Evolutionary conservation across 441 rosid genomes (phyloP), one percentile per base, ranked within the genome.

Genomic region (Lepidium campestre): DNA sequence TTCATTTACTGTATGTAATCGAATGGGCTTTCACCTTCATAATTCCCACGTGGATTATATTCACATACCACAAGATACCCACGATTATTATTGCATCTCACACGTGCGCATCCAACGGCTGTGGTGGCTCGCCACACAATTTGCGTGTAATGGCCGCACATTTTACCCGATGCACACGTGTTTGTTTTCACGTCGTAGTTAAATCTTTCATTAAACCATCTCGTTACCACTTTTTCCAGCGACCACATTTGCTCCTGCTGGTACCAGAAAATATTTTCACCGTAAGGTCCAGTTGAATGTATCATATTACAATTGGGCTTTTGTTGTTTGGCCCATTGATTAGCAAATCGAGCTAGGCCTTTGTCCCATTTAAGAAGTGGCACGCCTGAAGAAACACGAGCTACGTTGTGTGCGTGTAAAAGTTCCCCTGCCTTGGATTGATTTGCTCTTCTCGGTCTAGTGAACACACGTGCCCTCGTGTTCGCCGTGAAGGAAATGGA

Each of bases 111-210:
- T 13, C 95, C 91, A 2, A 85, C 7, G 8, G 37, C 23, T 23
- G 41, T 7, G 1, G 84, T 78, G 6, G 22, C 29, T 29, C 54
- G 54, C 87, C 90, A 83, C 14, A 86, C 70, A 15, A 90, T 22
- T 71, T 90, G 97, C 4, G 88, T 86, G 39, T 76, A 88, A 69
- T 86, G 88, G 0, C 87, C 87, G 32, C 97, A 88, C 74, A 64
- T 63, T 10, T 72, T 2, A 0, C 74, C 79, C 0, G n/a, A 4
- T 2, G 25, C 23, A 37, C 93, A 80, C 10, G 59, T 17, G 29
- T 85, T 82, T 4, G 69, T 54, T 2, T 6, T n/a, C 0, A 8
- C 29, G 14, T 85, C 46, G 10, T 72, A 85, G 41, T 53, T 23
- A n/a, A 36, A 6, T 17, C 34, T 15, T 72, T 88, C 85, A 0